These are phyloP conservation scores for Colletotrichum higginsianum DNA, from an alignment of 2,329 filamentous ascomycete genomes.

Conservation along the genomic window DNA sequence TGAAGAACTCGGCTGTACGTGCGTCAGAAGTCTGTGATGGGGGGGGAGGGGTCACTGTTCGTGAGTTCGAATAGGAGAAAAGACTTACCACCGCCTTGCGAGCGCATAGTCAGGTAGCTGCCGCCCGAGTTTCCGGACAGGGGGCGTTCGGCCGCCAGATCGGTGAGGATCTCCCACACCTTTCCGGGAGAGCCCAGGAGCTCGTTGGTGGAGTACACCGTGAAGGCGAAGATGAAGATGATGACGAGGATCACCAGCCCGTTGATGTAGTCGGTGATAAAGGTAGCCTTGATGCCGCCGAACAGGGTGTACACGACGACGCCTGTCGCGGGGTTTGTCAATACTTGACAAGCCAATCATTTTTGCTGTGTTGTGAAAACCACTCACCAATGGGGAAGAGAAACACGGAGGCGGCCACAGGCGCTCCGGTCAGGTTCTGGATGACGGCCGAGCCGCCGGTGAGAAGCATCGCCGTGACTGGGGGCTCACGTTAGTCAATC, in stretches of 20 bases:
- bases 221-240: conserved; percentile 88
- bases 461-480: conserved; percentile 90
- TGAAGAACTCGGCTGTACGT: conserved; percentile 79
- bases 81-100: conserved; percentile 74
- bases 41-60: too few species aligned
- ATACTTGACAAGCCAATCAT: not conserved
- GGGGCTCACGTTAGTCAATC: conserved; percentile 58
- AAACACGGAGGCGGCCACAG: conserved; percentile 85
- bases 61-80: not conserved
- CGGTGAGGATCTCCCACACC: conserved; percentile 83
- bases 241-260: conserved; percentile 89
- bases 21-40: not conserved
- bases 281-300: conserved; percentile 88
- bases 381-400: conserved; percentile 80
- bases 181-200: conserved; percentile 80
- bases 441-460: conserved; percentile 75
- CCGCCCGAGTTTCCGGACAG: conserved; percentile 85
- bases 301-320: conserved; percentile 81
- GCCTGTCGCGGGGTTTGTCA: not conserved
- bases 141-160: conserved; percentile 78
- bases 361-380: too few species aligned
- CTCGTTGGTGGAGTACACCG: conserved; percentile 81
- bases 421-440: conserved; percentile 53
- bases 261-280: conserved; percentile 89
- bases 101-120: conserved; percentile 90